Evolutionary conservation across 2,329 filamentous ascomycete species (phyloP), one percentile per base, ranked within the genome.

Genomic region (Trichophyton verrucosum): DNA sequence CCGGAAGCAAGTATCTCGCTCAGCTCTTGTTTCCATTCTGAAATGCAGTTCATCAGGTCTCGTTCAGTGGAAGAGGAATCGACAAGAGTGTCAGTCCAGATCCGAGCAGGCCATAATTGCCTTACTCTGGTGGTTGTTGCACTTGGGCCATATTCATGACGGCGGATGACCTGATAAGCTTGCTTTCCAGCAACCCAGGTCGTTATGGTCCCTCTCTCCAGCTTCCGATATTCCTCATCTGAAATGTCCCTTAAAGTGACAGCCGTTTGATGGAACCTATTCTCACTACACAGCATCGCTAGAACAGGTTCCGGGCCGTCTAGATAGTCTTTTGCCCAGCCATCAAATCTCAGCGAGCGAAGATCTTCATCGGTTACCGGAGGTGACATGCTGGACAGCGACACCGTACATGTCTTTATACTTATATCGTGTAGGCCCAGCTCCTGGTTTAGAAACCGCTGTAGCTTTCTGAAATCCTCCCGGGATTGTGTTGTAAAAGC

Each of bases 271-370:
- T 95, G 84, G 5, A 96, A 73, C 59, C 77, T 81, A 61, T 81
- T 83, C 66, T 88, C 86, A 11, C 84, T 81, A 72, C 91, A 96
- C 22, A 99, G 81, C 87, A 95, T 94, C 5, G 89, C 87, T 38
- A 97, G 76, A 1, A 99, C 89, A 1, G 88, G 82, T 1, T 86
- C 84, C 0, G 95, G 95, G 0, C 92, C 94, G 38, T 86, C 81
- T 4, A 99, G 70, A 62, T 82, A 89, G 68, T 97, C 88, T 27
- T 88, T 79, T 0, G 90, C 85, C 76, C 88, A 96, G 1, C 86
- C 85, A 64, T 95, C 87, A 57, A 99, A 82, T 0, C 90, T 90
- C 40, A 72, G 84, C 61, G 46, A 68, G 62, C 59, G 68, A 61
- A 90, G 73, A 59, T 89, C 78, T 7, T 84, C 77, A 4, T 70